phyloP scores from a whole-genome alignment of 495 filamentous ascomycete species.

The Neurospora discreta region DNA sequence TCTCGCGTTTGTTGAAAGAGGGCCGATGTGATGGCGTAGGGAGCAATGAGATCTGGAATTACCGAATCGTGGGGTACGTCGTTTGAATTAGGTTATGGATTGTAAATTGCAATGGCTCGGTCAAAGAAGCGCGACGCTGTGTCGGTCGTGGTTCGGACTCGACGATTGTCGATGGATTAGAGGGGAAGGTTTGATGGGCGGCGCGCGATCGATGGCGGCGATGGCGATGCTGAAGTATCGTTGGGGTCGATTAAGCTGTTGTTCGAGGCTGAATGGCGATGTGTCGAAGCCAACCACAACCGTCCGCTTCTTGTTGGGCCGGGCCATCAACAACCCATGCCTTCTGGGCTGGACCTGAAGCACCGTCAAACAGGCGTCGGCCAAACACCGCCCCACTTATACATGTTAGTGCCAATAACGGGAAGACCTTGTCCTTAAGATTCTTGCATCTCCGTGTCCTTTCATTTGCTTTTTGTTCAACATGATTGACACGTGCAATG shows the following conservation, averaged over 20 bases:
- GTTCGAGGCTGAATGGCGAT: neutral
- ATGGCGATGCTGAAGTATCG: neutral
- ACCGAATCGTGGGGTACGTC: neutral
- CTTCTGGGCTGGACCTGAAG: neutral
- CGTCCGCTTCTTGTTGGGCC: neutral
- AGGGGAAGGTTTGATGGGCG: neutral
- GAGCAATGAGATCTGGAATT: neutral
- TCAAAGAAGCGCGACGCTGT: neutral
- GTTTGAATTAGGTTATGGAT: neutral
- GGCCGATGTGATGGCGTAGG: neutral
- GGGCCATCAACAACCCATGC: neutral
- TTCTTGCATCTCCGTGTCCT: neutral
- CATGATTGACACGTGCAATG: neutral
- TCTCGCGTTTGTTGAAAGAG: neutral
- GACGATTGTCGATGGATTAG: neutral
- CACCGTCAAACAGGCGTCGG: neutral
- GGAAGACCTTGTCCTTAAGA: neutral
- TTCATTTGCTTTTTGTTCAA: neutral
- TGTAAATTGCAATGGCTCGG: neutral
- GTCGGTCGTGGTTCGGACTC: neutral
- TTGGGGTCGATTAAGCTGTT: neutral
- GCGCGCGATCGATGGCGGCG: neutral
- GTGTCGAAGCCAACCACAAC: neutral
- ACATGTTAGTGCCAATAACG: neutral
- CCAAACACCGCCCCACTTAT: conserved; percentile 1